Evolutionary conservation across 73 alveolate genomes (phyloP), one percentile per base, ranked within the genome.

Genomic region (Stentor coeruleus): DNA sequence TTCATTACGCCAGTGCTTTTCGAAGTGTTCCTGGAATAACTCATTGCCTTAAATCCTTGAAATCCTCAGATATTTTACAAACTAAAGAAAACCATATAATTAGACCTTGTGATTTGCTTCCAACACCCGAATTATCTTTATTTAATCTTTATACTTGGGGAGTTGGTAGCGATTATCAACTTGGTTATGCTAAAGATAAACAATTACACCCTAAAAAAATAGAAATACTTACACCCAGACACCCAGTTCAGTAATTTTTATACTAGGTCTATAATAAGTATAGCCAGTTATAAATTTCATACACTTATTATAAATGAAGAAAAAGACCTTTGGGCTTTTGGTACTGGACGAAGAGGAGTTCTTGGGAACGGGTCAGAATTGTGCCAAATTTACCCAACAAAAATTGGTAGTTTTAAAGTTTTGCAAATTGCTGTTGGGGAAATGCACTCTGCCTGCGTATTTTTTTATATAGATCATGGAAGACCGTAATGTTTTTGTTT

Each of bases 21-120:
- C 1, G 79, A 40, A 15, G 14, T 20, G 49, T 66, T 20, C 79
- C 2, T 20, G n/a, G 79, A 2, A 66, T 66, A 1, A 20, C 11
- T 33, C 33, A 20, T 20, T 28, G n/a, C 11, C 2, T 66, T 37
- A 20, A 66, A 26, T 20, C 35, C 35, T 26, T 26, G n/a, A 66
- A 66, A 66, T 28, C n/a, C 26, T 33, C 36, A 26, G 2, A 66
- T 26, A 20, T 66, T 33, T 31, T 66, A 11, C 36, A 28, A 33
- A 33, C 36, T 66, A 40, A 28, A 1, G 79, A 66, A 28, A 66
- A 31, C 42, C n/a, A 31, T 2, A 11, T 26, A 26, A 20, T 14
- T 1, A 66, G 79, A 66, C 79, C 79, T 66, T 66, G 79, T 2
- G 79, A 66, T 66, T 31, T 66, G n/a, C 79, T 66, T 66, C 79